Conservation (phyloP, 352 stramenopile species). For the Elongisporangium prolatum region DNA sequence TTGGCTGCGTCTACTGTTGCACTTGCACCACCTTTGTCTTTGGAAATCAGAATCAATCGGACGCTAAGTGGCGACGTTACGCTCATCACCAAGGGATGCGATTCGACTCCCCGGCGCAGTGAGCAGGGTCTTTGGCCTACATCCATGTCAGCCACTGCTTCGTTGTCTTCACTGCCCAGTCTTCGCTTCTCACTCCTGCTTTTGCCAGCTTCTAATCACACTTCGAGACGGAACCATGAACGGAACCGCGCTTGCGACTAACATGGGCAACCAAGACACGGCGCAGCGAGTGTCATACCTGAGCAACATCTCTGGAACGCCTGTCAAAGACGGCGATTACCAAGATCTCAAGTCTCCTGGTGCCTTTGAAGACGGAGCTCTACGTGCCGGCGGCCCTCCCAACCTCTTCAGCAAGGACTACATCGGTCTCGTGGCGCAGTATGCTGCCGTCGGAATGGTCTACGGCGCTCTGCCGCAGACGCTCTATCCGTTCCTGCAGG, state of each 20-base stretch:
- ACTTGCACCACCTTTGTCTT: too few species aligned
- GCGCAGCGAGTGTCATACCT: conserved; percentile 29
- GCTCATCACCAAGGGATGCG: too few species aligned
- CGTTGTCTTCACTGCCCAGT: too few species aligned
- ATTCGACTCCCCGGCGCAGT: too few species aligned
- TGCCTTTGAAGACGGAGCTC: conserved; percentile 31
- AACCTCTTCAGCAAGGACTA: conserved; percentile 22
- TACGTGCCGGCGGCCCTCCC: conserved; percentile 31
- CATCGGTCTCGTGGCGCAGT: conserved; percentile 44
- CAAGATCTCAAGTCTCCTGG: conserved; percentile 22
- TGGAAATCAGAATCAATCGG: too few species aligned
- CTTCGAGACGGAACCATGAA: conserved; percentile 3
- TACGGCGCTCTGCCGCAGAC: conserved; percentile 36
- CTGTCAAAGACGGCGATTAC: conserved; percentile 24
- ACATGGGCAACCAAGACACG: conserved; percentile 19
- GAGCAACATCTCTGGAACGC: conserved; percentile 20
- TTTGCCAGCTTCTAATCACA: conserved; percentile 17
- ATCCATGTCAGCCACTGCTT: too few species aligned
- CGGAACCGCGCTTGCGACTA: conserved; percentile 14
- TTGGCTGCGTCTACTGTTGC: too few species aligned
- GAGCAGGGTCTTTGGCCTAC: too few species aligned
- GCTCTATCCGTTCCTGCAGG: conserved; percentile 47
- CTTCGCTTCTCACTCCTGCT: conserved; percentile 14
- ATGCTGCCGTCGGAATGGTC: conserved; percentile 40
- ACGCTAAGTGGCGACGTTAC: too few species aligned